Base-by-base conservation (phyloP, 768 basidiomycete species). In the Calocera viscosa region DNA sequence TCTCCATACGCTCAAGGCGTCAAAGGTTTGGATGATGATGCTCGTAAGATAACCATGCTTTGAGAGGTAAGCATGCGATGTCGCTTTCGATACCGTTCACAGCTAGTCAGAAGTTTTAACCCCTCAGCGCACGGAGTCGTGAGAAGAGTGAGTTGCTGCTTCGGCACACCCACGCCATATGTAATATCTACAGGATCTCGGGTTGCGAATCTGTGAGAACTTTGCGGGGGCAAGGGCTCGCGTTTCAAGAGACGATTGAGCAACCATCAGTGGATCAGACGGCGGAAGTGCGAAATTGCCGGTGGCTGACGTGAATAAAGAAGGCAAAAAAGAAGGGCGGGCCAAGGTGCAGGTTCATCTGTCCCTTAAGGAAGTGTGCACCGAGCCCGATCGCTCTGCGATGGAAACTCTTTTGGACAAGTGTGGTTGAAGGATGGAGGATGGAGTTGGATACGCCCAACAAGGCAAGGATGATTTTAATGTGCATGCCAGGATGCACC, bases 171-270 rank as follows among this genome's bases (percentile, higher is more conserved):
- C 16, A 8, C 8, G 53, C 53, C 53, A 26, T 16, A 10, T 60
- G 30, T 26, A 8, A 26, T 11, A 60, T 60, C 53, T 60, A 22
- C 22, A 32, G 26, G 11, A 60, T 60, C 53, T 60, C 53, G 53
- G 53, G 22, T 5, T 10, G 5, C 30, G 53, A 60, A 60, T 28
- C 22, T 60, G 19, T 28, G 5, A 26, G 53, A 60, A 60, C 2
- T 28, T 32, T 14, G 14, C 7, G 53, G 53, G 53, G 7, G 14
- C 24, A 32, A 32, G 53, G 53, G 53, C 26, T 60, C 26, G 53
- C 53, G 53, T 60, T 60, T 60, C 53, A 60, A 32, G 30, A 8
- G 53, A 60, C 14, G 53, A 60, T 60, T 60, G 26, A 26, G 53
- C 53, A 22, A 60, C 53, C 11, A 32, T 26, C 53, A 60, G 11